These are phyloP conservation scores for Adiantum capillusveneris DNA, from an alignment of 75 land plant species.

Conservation along the genomic window DNA sequence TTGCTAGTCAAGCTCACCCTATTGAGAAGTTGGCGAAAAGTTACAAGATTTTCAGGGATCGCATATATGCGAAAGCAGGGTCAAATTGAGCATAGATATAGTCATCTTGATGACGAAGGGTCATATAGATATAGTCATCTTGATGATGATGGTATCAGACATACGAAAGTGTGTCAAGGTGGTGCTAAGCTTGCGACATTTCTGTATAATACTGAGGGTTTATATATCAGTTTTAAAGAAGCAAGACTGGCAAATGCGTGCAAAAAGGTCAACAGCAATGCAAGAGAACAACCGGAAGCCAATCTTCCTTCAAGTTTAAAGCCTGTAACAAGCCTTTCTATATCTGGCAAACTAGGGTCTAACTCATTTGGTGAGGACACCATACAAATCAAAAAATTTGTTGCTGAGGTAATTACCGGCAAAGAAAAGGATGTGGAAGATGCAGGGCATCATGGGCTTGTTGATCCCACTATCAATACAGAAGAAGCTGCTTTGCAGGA, in stretches of 20 bases:
- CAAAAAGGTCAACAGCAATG: background rate
- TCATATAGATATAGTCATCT: too few species aligned
- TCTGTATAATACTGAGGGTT: background rate
- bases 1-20: slow-evolving; percentile 26
- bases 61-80: too few species aligned
- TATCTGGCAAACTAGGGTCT: background rate
- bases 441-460: slow-evolving; percentile 70
- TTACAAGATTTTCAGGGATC: background rate
- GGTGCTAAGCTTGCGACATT: background rate
- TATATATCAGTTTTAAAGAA: background rate
- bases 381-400: slow-evolving; percentile 44
- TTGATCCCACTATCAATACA: slow-evolving; percentile 71
- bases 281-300: background rate
- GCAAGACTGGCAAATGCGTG: background rate
- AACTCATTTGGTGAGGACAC: slow-evolving; percentile 40
- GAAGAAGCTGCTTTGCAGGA: slow-evolving; percentile 63
- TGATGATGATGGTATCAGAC: too few species aligned
- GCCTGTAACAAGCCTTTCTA: background rate
- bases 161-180: too few species aligned
- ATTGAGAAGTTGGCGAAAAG: background rate
- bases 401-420: slow-evolving; percentile 37
- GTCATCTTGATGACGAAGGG: too few species aligned
- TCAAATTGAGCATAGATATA: too few species aligned
- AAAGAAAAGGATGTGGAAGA: slow-evolving; percentile 48
- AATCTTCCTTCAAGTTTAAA: background rate